phyloP scores from a whole-genome alignment of 306 rosid species.

The Begonia peltatifolia region DNA sequence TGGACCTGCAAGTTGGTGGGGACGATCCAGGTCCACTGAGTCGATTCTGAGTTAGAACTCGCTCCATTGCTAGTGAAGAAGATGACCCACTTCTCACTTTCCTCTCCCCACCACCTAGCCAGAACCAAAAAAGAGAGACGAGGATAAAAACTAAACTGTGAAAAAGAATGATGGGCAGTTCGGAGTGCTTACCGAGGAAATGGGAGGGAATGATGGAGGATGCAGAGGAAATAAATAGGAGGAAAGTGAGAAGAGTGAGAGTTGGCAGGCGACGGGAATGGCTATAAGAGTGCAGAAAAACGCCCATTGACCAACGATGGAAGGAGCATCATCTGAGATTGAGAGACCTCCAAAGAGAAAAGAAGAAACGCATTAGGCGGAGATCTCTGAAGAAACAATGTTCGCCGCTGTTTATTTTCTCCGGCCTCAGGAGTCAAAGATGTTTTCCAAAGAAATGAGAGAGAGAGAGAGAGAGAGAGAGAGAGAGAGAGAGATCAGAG shows the following conservation, averaged over 20 bases:
- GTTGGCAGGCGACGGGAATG: slow-evolving; percentile 13
- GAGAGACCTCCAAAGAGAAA: neutral
- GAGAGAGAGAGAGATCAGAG: neutral
- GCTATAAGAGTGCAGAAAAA: neutral
- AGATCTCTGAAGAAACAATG: neutral
- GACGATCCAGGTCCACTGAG: slow-evolving; percentile 52
- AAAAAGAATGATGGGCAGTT: neutral
- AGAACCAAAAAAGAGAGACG: neutral
- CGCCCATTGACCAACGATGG: slow-evolving; percentile 36
- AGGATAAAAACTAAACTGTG: neutral
- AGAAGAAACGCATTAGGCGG: neutral
- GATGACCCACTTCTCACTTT: slow-evolving; percentile 8
- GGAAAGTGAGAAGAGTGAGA: slow-evolving; percentile 39
- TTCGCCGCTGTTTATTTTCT: neutral
- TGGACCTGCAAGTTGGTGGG: slow-evolving; percentile 78
- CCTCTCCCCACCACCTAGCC: slow-evolving; percentile 11
- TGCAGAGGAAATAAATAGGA: slow-evolving; percentile 28
- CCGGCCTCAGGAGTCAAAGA: slow-evolving; percentile 26
- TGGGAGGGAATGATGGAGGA: slow-evolving; percentile 24
- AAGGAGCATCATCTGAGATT: slow-evolving; percentile 1
- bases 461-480: neutral
- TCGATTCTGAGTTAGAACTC: slow-evolving; percentile 21
- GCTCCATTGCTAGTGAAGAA: slow-evolving; percentile 4
- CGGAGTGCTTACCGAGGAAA: slow-evolving; percentile 23
- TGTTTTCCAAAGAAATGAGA: slow-evolving; percentile 11